These are phyloP conservation scores for Scortechinia acanthostroma DNA, from an alignment of 2,329 filamentous ascomycete species.

Conservation along the genomic window DNA sequence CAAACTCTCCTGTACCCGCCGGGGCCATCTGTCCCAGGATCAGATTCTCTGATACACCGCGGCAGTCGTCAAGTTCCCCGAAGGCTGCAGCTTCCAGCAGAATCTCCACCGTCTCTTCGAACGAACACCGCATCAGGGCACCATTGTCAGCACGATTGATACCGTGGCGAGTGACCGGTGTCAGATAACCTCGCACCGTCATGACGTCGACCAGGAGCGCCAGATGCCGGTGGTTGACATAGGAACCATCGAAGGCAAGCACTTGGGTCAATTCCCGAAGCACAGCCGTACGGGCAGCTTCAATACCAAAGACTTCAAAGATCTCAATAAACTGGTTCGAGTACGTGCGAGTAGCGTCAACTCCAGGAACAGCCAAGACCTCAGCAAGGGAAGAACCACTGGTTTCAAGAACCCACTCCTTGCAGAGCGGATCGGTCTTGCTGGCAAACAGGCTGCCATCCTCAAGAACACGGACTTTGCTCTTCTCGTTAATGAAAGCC, in stretches of 20 bases:
- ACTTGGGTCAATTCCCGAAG: slow-evolving; percentile 86
- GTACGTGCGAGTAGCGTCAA: slow-evolving; percentile 78
- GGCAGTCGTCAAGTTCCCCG: slow-evolving; percentile 93
- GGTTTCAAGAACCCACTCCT: slow-evolving; percentile 94
- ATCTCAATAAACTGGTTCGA: slow-evolving; percentile 95
- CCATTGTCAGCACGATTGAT: slow-evolving; percentile 98
- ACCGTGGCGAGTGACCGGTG: slow-evolving; percentile 93
- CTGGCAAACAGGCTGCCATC: slow-evolving; percentile 68
- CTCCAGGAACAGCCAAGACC: slow-evolving; percentile 79
- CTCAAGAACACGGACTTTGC: slow-evolving; percentile 54
- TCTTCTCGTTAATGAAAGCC: slow-evolving; percentile 84
- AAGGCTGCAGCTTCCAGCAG: slow-evolving; percentile 88
- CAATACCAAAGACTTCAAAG: slow-evolving; percentile 90
- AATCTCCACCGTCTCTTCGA: slow-evolving; percentile 98
- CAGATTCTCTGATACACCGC: slow-evolving; percentile 96
- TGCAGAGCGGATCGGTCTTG: slow-evolving; percentile 68
- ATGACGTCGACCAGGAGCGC: slow-evolving; percentile 93
- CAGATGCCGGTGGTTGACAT: slow-evolving; percentile 97
- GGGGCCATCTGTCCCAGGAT: slow-evolving; percentile 96
- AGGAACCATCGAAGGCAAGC: slow-evolving; percentile 95
- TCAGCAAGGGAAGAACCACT: slow-evolving; percentile 80
- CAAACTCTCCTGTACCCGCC: slow-evolving; percentile 93
- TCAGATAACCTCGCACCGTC: slow-evolving; percentile 88
- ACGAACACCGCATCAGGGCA: slow-evolving; percentile 97
- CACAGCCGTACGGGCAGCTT: slow-evolving; percentile 80